A percentile compares a stretch with the other conserved stretches of the same genome.
Evolutionary conservation across 2,329 filamentous ascomycete genomes (phyloP).

Genomic region (Alternaria solani): DNA sequence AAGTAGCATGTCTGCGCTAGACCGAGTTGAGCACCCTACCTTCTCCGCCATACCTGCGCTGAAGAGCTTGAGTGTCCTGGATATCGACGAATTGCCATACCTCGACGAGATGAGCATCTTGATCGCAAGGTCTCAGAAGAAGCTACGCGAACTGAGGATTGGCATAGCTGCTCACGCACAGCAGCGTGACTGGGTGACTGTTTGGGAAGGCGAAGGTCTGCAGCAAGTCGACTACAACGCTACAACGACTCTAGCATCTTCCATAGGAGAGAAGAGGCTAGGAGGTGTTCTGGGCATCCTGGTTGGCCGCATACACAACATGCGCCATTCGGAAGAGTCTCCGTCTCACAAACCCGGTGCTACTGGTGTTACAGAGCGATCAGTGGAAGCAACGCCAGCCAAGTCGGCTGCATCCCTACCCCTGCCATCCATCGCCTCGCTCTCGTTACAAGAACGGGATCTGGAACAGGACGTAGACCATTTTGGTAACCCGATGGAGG

Average conservation of each 20-base stretch:
- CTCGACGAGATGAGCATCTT: conserved; percentile 83
- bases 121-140: conserved; percentile 72
- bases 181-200: conserved; percentile 64
- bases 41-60: conserved; percentile 80
- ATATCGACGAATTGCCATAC: conserved; percentile 84
- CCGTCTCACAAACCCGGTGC: conserved; percentile 16
- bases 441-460: conserved; percentile 41
- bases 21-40: conserved; percentile 77
- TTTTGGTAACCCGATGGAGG: conserved; percentile 37
- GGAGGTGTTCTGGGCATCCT: conserved; percentile 74
- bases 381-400: conserved; percentile 23
- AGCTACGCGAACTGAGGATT: conserved; percentile 74
- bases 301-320: conserved; percentile 71
- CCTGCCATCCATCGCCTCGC: conserved; percentile 28
- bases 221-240: conserved; percentile 70
- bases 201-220: conserved; percentile 69
- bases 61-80: conserved; percentile 77
- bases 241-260: conserved; percentile 59
- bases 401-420: conserved; percentile 28
- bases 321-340: conserved; percentile 51
- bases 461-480: conserved; percentile 39
- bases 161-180: conserved; percentile 69
- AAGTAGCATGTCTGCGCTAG: conserved; percentile 44
- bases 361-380: conserved; percentile 23
- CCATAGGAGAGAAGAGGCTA: conserved; percentile 68